Percentiles rank a stretch among this genome's conserved stretches.
Conservation (phyloP, 306 rosid genomes). For the Lablab purpureus region DNA sequence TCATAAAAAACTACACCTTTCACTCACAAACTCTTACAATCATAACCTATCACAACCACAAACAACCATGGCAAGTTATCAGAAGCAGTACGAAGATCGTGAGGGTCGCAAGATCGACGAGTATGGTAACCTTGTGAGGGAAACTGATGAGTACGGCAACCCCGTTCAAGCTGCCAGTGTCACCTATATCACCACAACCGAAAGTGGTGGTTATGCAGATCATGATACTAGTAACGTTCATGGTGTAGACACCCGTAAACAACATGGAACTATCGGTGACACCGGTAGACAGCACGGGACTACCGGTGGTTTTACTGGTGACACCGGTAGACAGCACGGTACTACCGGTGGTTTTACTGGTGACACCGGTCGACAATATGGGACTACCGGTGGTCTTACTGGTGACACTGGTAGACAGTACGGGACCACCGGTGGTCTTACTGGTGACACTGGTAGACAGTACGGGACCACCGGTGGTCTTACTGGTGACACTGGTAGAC, state of each 20-base stretch:
- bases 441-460: neutral
- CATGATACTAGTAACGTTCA: neutral
- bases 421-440: neutral
- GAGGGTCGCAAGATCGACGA: conserved; percentile 3
- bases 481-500: neutral
- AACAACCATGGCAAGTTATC: conserved; percentile 27
- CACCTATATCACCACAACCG: neutral
- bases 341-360: neutral
- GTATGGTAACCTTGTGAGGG: neutral
- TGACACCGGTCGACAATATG: neutral
- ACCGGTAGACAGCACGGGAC: neutral
- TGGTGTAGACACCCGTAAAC: neutral
- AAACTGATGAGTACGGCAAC: conserved; percentile 6
- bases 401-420: neutral
- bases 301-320: neutral
- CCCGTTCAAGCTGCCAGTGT: neutral
- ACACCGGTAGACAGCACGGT: neutral
- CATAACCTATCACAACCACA: neutral
- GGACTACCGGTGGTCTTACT: no score
- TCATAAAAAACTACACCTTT: neutral
- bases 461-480: neutral
- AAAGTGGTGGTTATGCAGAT: neutral
- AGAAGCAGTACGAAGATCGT: neutral
- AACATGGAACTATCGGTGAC: neutral
- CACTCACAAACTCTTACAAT: neutral